Conservation (phyloP, 805 yeast genomes). For the Candida qinlingensis region DNA sequence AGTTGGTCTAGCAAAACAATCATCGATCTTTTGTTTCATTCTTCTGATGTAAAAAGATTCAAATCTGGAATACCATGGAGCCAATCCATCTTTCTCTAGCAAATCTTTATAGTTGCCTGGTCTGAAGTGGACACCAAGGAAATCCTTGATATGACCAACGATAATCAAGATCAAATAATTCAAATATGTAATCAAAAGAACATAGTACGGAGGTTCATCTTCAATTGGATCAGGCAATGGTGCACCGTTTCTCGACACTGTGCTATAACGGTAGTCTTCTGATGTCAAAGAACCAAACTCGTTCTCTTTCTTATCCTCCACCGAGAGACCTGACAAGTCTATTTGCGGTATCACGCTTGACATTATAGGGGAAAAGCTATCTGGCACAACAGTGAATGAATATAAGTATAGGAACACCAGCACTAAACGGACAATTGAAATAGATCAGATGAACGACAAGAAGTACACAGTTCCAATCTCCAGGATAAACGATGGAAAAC, state of each 20-base stretch:
- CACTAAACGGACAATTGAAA: not conserved
- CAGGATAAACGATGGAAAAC: too few relatives aligned
- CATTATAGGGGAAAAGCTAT: slow-evolving; percentile 10
- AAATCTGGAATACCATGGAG: slow-evolving; percentile 92
- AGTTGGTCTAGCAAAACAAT: slow-evolving; percentile 94
- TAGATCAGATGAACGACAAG: too few relatives aligned
- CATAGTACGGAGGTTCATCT: slow-evolving; percentile 85
- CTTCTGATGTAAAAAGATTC: slow-evolving; percentile 93
- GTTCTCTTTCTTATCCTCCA: slow-evolving; percentile 41
- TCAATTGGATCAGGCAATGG: slow-evolving; percentile 55
- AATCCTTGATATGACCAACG: slow-evolving; percentile 88
- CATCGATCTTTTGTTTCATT: slow-evolving; percentile 84
- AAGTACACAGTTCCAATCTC: too few relatives aligned
- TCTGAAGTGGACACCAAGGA: slow-evolving; percentile 69
- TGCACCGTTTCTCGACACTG: slow-evolving; percentile 48
- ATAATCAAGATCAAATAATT: slow-evolving; percentile 80
- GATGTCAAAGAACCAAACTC: slow-evolving; percentile 74
- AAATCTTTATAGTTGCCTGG: slow-evolving; percentile 62
- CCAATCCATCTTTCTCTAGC: slow-evolving; percentile 79
- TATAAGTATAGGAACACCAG: not conserved
- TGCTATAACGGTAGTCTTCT: slow-evolving; percentile 56
- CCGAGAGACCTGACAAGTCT: slow-evolving; percentile 29
- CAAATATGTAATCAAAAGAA: slow-evolving; percentile 76
- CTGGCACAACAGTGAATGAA: not conserved
- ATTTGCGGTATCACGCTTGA: slow-evolving; percentile 29